Conservation (phyloP, 2,329 filamentous ascomycete species). For the Apiospora koreana region DNA sequence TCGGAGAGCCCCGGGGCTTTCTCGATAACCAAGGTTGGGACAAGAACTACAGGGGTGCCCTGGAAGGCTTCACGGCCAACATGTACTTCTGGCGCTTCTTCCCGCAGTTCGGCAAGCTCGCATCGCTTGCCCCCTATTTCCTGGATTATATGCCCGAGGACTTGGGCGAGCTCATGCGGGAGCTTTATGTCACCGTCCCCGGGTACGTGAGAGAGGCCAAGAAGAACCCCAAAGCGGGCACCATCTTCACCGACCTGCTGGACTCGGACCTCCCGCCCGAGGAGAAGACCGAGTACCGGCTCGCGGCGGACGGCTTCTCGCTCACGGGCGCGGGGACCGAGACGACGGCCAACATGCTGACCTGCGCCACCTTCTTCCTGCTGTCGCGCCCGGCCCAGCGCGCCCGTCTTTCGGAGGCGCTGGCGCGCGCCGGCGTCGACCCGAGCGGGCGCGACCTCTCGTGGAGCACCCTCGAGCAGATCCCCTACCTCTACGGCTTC, state of each 20-base stretch:
- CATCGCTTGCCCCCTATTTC: conserved; percentile 15
- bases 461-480: background rate
- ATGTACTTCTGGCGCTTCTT: conserved; percentile 26
- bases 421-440: background rate
- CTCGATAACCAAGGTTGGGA: conserved; percentile 16
- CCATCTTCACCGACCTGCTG: conserved; percentile 38
- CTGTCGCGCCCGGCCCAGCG: background rate
- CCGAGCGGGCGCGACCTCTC: background rate
- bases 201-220: conserved; percentile 31
- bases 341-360: conserved; percentile 32
- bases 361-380: background rate
- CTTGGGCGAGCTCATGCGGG: conserved; percentile 15
- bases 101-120: conserved; percentile 21
- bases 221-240: conserved; percentile 34
- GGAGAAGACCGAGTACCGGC: conserved; percentile 36
- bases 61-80: conserved; percentile 22
- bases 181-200: conserved; percentile 21
- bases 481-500: conserved; percentile 15
- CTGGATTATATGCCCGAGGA: conserved; percentile 24
- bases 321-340: conserved; percentile 41
- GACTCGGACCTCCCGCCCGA: conserved; percentile 33
- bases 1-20: conserved; percentile 24
- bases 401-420: background rate
- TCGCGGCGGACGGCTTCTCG: conserved; percentile 41
- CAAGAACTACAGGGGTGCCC: conserved; percentile 19